Evolutionary conservation across 345 rosid species (phyloP).

Genomic region (Citrus mangshanensis): DNA sequence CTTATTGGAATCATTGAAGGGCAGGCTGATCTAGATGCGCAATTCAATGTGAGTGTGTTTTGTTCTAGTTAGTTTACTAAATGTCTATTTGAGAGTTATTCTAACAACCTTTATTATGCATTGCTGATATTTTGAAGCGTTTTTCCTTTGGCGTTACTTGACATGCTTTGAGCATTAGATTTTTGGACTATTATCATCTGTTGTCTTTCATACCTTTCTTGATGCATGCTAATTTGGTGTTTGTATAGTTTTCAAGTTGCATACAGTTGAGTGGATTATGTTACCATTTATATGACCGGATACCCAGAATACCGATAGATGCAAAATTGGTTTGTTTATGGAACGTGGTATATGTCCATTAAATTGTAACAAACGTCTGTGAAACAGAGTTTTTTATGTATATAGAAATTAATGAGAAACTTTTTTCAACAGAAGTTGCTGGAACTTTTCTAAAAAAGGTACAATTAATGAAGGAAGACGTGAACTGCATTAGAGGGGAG

Average conservation of each 20-base stretch:
- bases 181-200: background rate
- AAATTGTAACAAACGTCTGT: background rate
- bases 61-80: background rate
- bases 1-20: constrained; percentile 87
- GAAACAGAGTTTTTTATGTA: background rate
- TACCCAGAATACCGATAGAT: background rate
- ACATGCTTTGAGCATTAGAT: background rate
- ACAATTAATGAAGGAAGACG: background rate
- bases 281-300: background rate
- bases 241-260: background rate
- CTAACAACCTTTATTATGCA: background rate
- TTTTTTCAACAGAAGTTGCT: background rate
- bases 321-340: background rate
- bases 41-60: constrained; percentile 65
- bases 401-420: background rate
- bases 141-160: background rate
- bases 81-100: background rate
- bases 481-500: background rate
- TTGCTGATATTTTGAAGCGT: background rate
- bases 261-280: background rate
- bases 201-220: background rate
- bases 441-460: background rate
- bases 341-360: background rate
- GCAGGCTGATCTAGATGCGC: constrained; percentile 94
- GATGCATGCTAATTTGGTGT: background rate